Base-by-base conservation (phyloP, 768 basidiomycete species). In the Podaxis rugospora region DNA sequence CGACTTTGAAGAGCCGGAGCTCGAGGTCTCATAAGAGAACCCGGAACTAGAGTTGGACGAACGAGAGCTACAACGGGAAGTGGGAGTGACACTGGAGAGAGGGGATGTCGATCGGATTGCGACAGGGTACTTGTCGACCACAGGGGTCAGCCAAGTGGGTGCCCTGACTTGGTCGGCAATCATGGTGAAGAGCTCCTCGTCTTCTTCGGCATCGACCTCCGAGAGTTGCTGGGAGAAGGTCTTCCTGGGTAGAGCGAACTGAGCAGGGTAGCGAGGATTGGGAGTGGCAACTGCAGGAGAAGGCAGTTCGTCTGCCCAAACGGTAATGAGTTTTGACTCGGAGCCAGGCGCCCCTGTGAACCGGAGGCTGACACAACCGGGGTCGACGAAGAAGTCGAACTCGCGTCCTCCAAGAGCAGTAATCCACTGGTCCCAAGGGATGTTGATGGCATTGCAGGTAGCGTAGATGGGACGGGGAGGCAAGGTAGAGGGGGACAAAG, bases 371-470 rank as follows among this genome's bases (percentile, higher is more conserved):
- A 93, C 83, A 70, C 83, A 86, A 63, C 89, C 90, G 64, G 91
- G 91, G 71, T 92, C 88, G 66, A 91, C 82, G 72, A 89, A 88
- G 62, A 93, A 81, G 72, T 92, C 90, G 69, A 92, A 86, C 74
- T 89, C 87, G 60, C 76, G 74, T 65, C 83, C 80, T 10, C 90
- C 89, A 50, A 92, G 82, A 61, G 81, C 76, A 50, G 79, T 66
- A 57, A 91, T 89, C 91, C 91, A 93, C 69, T 89, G 84, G 61
- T 86, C 85, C 91, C 91, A 93, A 67, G 89, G 87, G 35, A 92
- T 80, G 61, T 83, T 83, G 40, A 87, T 78, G 23, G 84, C 77
- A 57, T 86, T 75, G 72, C 90, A 92, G 13, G 90, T 87, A 57
- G 83, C 74, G 75, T 90, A 85, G 67, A 92, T 78, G 66, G 84